These are phyloP conservation scores for Stephanodiscus minutulus DNA, from an alignment of 108 stramenopile genomes.

Conservation along the genomic window DNA sequence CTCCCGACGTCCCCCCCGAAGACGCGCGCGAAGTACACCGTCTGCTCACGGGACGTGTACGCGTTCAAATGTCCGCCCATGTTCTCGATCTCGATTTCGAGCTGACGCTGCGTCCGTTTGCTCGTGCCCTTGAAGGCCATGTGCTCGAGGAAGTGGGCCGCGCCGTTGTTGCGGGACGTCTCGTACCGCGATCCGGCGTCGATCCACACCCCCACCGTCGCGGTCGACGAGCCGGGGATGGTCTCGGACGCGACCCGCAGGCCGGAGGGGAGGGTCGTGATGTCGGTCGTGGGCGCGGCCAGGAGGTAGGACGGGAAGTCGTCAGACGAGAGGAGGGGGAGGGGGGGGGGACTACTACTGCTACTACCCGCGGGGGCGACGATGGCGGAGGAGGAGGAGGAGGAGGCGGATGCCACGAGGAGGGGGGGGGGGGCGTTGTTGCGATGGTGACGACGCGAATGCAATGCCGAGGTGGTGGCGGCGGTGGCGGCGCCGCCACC, in stretches of 20 bases:
- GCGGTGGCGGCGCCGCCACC: no score
- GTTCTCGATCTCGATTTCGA: slow-evolving; percentile 99
- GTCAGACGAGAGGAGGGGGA: neutral
- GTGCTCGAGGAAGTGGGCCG: slow-evolving; percentile 99
- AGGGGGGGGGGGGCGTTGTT: no score
- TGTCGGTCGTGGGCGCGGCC: slow-evolving; percentile 83
- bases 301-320: slow-evolving; percentile 85
- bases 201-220: slow-evolving; percentile 91
- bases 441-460: no score
- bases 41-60: slow-evolving; percentile 98
- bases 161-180: slow-evolving; percentile 96
- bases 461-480: no score
- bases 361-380: neutral
- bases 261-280: slow-evolving; percentile 73
- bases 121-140: slow-evolving; percentile 99
- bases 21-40: slow-evolving; percentile 99
- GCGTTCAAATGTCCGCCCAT: slow-evolving; percentile 99
- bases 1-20: slow-evolving; percentile 93
- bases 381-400: neutral
- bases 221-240: slow-evolving; percentile 74
- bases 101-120: slow-evolving; percentile 86
- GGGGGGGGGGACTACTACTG: no score
- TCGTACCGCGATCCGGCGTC: slow-evolving; percentile 95
- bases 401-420: neutral
- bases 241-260: slow-evolving; percentile 93